Percentiles rank a stretch among this genome's conserved stretches.
Evolutionary conservation across 2,329 filamentous ascomycete genomes (phyloP).

Genomic region (Xylaria sp.): DNA sequence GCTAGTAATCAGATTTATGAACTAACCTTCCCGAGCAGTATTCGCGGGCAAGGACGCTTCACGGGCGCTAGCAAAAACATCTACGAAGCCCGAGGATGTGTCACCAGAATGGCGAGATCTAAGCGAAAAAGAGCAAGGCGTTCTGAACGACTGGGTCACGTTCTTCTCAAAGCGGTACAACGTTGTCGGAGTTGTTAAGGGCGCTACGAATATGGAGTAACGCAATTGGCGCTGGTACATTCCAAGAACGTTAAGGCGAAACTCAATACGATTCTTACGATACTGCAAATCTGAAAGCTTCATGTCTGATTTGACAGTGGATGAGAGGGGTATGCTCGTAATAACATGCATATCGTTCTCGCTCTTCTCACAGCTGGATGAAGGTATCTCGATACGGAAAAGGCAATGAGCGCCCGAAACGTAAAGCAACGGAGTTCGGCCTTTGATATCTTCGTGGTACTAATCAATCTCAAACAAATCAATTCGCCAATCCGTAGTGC

Average conservation of each 20-base stretch:
- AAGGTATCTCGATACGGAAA: background rate
- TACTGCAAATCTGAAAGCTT: background rate
- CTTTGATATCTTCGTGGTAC: slow-evolving; percentile 29
- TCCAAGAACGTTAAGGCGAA: background rate
- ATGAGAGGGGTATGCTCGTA: background rate
- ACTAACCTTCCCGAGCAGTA: slow-evolving; percentile 64
- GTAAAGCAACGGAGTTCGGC: slow-evolving; percentile 8
- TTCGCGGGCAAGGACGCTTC: slow-evolving; percentile 97
- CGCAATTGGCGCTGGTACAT: slow-evolving; percentile 6
- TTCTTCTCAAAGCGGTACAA: slow-evolving; percentile 99
- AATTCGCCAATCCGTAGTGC: slow-evolving; percentile 20
- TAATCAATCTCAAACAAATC: slow-evolving; percentile 28
- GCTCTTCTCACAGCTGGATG: background rate
- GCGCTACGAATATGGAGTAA: slow-evolving; percentile 67
- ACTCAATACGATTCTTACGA: background rate
- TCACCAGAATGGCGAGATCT: slow-evolving; percentile 84
- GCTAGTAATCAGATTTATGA: background rate
- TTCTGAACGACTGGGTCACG: slow-evolving; percentile 90
- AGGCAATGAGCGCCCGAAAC: background rate
- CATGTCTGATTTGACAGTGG: background rate
- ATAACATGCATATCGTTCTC: background rate
- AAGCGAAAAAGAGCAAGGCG: slow-evolving; percentile 83
- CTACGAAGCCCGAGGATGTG: slow-evolving; percentile 86
- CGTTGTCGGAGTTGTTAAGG: slow-evolving; percentile 76
- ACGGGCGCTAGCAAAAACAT: slow-evolving; percentile 87